Evolutionary conservation across 2,329 filamentous ascomycete species (phyloP), one percentile per base, ranked within the genome.

Genomic region (Dissoconium aciculare): DNA sequence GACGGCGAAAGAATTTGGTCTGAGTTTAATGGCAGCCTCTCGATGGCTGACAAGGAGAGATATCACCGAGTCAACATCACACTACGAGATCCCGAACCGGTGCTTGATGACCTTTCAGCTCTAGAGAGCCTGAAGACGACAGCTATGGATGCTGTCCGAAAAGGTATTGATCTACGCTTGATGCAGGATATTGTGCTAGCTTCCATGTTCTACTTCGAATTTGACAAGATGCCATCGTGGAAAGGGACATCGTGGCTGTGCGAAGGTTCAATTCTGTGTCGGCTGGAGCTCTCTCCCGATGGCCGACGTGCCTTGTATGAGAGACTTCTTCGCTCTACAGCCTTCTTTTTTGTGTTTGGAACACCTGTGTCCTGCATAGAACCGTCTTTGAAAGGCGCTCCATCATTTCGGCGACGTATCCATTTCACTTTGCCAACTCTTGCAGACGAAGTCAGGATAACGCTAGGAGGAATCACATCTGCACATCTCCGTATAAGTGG

Each of bases 11-110:
- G 39, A 15, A 31, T 38, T 14, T 49, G 38, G 45, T 36, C 37
- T 28, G 33, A 36, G 16, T 43, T 46, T 11, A 27, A 35, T 6
- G 39, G 41, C 26, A 35, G 30, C 25, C 17, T 47, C 5, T 31
- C 39, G 4, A 19, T 32, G 15, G 19, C 33, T 5, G 28, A 37
- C 3, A 34, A 36, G 13, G 5, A 23, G n/a, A 33, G 45, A 5
- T 47, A 39, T 31, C 35, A 46, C 29, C 40, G 45, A 5, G 17
- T 50, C 3, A 51, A 51, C 27, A 11, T 50, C 4, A 32, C 19
- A 14, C 29, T 47, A 3, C 17, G 32, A 12, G 35, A 33, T 4
- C 15, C 31, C 3, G 34, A 49, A 31, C 40, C 46, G 11, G 34
- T 31, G 3, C 29, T 47, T 5, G 39, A 47, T 31, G 40, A 49